phyloP scores from a whole-genome alignment of 257 asterid genomes.

The Solanum chmielewskii region DNA sequence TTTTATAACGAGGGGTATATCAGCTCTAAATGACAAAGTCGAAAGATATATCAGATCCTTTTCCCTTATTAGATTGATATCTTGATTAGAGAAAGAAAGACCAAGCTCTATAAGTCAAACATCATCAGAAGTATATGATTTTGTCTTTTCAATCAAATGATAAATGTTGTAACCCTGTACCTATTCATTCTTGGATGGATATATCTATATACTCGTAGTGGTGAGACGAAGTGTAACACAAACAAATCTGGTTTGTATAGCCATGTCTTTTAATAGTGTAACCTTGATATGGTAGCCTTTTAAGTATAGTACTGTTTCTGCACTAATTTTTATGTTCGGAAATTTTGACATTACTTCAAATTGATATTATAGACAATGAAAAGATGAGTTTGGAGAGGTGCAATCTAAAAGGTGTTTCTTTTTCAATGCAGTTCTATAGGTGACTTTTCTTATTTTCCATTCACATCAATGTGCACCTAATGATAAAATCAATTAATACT shows the following conservation, averaged over 20 bases:
- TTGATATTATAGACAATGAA: no score
- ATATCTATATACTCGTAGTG: neutral
- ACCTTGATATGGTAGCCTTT: neutral
- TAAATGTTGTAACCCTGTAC: neutral
- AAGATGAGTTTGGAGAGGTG: no score
- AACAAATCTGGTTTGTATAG: neutral
- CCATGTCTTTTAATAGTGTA: neutral
- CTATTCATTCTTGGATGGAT: neutral
- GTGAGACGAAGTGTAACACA: neutral
- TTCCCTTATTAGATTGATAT: neutral
- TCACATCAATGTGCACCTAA: no score
- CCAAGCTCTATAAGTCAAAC: neutral
- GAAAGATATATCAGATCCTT: no score
- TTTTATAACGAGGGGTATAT: no score
- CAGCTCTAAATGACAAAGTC: no score
- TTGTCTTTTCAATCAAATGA: neutral
- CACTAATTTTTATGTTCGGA: neutral
- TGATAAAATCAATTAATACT: no score
- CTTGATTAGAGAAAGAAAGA: neutral
- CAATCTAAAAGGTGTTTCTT: no score
- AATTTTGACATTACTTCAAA: neutral
- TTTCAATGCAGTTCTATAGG: no score
- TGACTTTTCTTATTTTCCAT: no score
- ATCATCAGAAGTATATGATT: neutral
- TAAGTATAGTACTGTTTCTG: neutral